A percentile compares a stretch with the other conserved stretches of the same genome.
These are phyloP conservation scores for Colletotrichum phormii DNA, from an alignment of 2,329 filamentous ascomycete genomes.

Conservation along the genomic window DNA sequence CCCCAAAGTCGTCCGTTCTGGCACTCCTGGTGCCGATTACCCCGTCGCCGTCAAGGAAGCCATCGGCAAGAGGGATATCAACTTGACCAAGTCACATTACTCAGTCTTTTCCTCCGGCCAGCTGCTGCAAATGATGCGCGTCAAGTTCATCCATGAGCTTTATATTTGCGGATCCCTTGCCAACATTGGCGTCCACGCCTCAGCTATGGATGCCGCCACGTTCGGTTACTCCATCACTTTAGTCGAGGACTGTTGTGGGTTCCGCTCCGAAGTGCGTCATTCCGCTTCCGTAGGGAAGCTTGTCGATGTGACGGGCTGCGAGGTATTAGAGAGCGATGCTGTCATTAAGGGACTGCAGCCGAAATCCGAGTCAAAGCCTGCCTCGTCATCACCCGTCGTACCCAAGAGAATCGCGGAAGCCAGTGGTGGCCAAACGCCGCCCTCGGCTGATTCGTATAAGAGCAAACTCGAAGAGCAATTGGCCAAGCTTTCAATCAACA, in stretches of 20 bases:
- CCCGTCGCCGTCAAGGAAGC: slow-evolving; percentile 53
- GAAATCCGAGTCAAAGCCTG: background rate
- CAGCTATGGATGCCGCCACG: slow-evolving; percentile 87
- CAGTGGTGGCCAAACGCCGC: background rate
- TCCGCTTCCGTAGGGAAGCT: slow-evolving; percentile 77
- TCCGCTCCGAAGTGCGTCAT: slow-evolving; percentile 76
- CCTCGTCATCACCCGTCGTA: slow-evolving; percentile 13
- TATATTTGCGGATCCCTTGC: slow-evolving; percentile 89
- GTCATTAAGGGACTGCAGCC: slow-evolving; percentile 37
- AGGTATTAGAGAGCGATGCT: slow-evolving; percentile 59
- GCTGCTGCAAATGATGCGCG: slow-evolving; percentile 81
- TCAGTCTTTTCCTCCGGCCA: slow-evolving; percentile 85
- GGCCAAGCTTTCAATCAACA: slow-evolving; percentile 27
- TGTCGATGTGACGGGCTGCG: slow-evolving; percentile 79
- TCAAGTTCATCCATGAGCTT: slow-evolving; percentile 88
- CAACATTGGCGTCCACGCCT: slow-evolving; percentile 91
- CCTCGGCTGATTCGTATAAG: slow-evolving; percentile 38
- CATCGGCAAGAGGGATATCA: slow-evolving; percentile 61
- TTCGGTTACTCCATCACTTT: slow-evolving; percentile 90
- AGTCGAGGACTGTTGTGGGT: slow-evolving; percentile 90
- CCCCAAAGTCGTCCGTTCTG: slow-evolving; percentile 56
- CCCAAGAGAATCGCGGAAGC: slow-evolving; percentile 18
- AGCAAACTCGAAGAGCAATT: slow-evolving; percentile 16
- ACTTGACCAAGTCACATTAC: slow-evolving; percentile 80
- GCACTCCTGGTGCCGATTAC: slow-evolving; percentile 59